A percentile compares a stretch with the other conserved stretches of the same genome.
These are phyloP conservation scores for Laetiporus sulphureus DNA, from an alignment of 1,284 basidiomycete species.

Conservation along the genomic window DNA sequence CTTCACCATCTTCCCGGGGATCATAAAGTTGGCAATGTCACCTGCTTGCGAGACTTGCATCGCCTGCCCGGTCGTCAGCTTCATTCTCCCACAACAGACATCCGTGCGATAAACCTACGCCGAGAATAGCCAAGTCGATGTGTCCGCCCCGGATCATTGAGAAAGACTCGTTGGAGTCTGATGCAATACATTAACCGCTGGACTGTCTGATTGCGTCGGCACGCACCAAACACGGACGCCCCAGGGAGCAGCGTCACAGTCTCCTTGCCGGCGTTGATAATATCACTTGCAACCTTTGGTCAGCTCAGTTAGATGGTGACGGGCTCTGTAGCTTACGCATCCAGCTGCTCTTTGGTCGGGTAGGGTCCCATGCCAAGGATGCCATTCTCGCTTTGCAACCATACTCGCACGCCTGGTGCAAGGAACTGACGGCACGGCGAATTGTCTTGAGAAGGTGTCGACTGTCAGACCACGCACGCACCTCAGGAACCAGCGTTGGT, in stretches of 20 bases:
- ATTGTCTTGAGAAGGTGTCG: neutral
- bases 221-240: slow-evolving; percentile 80
- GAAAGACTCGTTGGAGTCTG: slow-evolving; percentile 87
- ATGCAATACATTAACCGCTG: neutral
- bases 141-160: slow-evolving; percentile 97
- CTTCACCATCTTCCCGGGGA: slow-evolving; percentile 90
- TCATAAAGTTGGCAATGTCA: slow-evolving; percentile 98
- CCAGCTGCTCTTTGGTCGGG: slow-evolving; percentile 82
- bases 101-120: slow-evolving; percentile 30
- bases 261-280: slow-evolving; percentile 96
- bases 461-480: slow-evolving; percentile 7
- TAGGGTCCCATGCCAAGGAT: slow-evolving; percentile 95
- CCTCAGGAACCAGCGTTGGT: slow-evolving; percentile 83
- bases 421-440: slow-evolving; percentile 46
- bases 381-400: slow-evolving; percentile 94
- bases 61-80: slow-evolving; percentile 42
- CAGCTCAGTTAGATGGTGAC: neutral
- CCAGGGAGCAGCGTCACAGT: slow-evolving; percentile 91
- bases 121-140: slow-evolving; percentile 88
- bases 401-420: slow-evolving; percentile 75
- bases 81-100: slow-evolving; percentile 1
- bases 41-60: slow-evolving; percentile 93
- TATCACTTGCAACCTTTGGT: slow-evolving; percentile 47
- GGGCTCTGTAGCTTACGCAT: slow-evolving; percentile 60
- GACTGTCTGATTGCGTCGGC: neutral